Evolutionary conservation across 306 rosid species (phyloP).

Genomic region (Mimosa pudica): DNA sequence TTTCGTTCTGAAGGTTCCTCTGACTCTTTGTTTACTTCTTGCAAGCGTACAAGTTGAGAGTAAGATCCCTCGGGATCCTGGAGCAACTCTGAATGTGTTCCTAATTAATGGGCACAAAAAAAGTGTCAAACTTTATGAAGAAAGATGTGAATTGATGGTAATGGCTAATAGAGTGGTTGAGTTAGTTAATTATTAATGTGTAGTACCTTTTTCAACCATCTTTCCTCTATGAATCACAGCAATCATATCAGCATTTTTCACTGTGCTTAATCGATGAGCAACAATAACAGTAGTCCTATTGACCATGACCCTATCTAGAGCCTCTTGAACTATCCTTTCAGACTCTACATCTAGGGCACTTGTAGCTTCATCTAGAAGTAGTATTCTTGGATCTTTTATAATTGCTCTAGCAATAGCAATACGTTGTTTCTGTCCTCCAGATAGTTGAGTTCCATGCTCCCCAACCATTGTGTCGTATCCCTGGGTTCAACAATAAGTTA

Average conservation of each 20-base stretch:
- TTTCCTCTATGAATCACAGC: conserved; percentile 80
- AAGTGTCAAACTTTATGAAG: no score
- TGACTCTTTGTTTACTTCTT: conserved; percentile 57
- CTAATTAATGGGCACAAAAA: conserved; percentile 45
- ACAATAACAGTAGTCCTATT: conserved; percentile 76
- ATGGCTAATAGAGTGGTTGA: background rate
- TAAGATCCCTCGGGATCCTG: conserved; percentile 70
- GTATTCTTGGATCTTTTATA: conserved; percentile 67
- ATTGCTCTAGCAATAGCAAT: conserved; percentile 86
- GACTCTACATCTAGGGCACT: conserved; percentile 89
- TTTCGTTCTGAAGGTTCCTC: conserved; percentile 36
- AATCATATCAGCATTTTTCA: conserved; percentile 70
- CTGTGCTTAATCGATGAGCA: conserved; percentile 84
- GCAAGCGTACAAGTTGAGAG: conserved; percentile 69
- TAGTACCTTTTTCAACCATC: conserved; percentile 76
- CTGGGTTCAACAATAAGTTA: conserved; percentile 34
- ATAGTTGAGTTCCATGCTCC: conserved; percentile 80
- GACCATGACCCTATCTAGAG: conserved; percentile 76
- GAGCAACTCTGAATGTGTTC: conserved; percentile 58
- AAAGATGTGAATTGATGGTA: background rate
- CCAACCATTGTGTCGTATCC: conserved; percentile 80
- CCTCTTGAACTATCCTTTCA: conserved; percentile 81
- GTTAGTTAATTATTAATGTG: no score
- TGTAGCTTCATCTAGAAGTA: conserved; percentile 85
- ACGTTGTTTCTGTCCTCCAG: conserved; percentile 89